Conservation (phyloP, 108 stramenopile species). For the Skeletonema tropicum region DNA sequence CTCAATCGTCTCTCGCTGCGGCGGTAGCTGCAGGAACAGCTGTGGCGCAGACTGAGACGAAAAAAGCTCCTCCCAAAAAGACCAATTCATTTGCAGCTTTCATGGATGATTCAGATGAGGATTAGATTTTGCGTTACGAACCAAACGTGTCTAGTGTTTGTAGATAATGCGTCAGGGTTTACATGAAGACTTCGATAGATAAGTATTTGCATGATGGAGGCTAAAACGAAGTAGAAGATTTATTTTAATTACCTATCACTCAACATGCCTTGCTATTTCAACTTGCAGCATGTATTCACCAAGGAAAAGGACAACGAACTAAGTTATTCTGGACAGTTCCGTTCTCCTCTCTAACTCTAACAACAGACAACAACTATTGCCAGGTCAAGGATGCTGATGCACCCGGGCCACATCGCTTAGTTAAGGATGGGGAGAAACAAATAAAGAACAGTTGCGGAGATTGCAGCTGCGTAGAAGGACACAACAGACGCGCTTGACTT, state of each 20-base stretch:
- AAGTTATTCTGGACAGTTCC: too few species aligned
- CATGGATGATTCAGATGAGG: conserved; percentile 49
- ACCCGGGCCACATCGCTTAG: too few species aligned
- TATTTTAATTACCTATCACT: neutral
- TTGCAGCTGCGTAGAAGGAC: too few species aligned
- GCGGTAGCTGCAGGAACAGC: conserved; percentile 11
- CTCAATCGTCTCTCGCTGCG: conserved; percentile 2
- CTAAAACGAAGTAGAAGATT: conserved; percentile 4
- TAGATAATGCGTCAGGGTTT: neutral
- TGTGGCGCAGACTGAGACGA: conserved; percentile 15
- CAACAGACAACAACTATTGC: too few species aligned
- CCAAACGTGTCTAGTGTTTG: neutral
- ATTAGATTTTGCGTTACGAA: conserved; percentile 6
- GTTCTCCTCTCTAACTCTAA: too few species aligned
- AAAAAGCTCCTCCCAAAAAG: conserved; percentile 43
- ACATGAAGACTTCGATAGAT: neutral
- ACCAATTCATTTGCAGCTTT: conserved; percentile 53
- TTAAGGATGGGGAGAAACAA: too few species aligned
- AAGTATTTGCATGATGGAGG: neutral
- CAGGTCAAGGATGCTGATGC: too few species aligned
- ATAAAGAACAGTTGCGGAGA: too few species aligned
- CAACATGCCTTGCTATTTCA: too few species aligned
- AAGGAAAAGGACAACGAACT: too few species aligned
- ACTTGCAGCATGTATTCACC: too few species aligned
- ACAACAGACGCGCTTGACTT: too few species aligned